phyloP scores from a whole-genome alignment of 2,329 filamentous ascomycete species.

The Talaromyces islandicus region DNA sequence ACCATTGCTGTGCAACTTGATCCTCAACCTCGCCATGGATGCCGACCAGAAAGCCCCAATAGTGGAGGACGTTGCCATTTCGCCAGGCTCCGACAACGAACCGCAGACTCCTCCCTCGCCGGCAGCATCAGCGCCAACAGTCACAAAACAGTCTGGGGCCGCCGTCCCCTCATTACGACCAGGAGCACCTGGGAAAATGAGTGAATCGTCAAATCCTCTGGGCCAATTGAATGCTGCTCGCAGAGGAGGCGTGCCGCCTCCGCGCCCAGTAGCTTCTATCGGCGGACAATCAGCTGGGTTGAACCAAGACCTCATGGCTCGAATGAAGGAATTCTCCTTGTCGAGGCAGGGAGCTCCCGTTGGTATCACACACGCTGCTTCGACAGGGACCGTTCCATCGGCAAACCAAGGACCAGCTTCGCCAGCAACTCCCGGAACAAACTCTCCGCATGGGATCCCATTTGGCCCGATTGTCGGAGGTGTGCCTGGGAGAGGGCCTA shows the following conservation, averaged over 20 bases:
- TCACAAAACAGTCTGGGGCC: constrained; percentile 28
- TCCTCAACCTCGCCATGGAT: constrained; percentile 13
- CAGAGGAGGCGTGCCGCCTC: constrained; percentile 30
- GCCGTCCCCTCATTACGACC: constrained; percentile 22
- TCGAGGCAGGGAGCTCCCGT: constrained; percentile 55
- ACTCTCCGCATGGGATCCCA: constrained; percentile 12
- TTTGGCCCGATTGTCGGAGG: constrained; percentile 24
- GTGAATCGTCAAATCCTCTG: constrained; percentile 69
- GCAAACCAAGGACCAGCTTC: constrained; percentile 9
- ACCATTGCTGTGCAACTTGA: background rate
- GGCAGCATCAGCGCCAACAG: constrained; percentile 9
- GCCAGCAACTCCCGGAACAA: constrained; percentile 8
- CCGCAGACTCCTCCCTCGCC: constrained; percentile 17
- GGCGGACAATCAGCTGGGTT: constrained; percentile 44
- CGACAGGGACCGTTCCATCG: constrained; percentile 28
- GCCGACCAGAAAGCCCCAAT: constrained; percentile 16
- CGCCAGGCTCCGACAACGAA: constrained; percentile 15
- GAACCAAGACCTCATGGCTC: constrained; percentile 60
- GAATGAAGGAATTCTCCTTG: constrained; percentile 64
- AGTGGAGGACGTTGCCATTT: constrained; percentile 16
- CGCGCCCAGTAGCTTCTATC: constrained; percentile 27
- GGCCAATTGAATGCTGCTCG: constrained; percentile 68
- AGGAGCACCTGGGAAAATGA: constrained; percentile 5
- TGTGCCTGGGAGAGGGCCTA: constrained; percentile 24
- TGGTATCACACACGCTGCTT: constrained; percentile 24